Conservation (phyloP, 225 moss, liverwort and hornwort genomes). For the Antitrichia curtipendula region DNA sequence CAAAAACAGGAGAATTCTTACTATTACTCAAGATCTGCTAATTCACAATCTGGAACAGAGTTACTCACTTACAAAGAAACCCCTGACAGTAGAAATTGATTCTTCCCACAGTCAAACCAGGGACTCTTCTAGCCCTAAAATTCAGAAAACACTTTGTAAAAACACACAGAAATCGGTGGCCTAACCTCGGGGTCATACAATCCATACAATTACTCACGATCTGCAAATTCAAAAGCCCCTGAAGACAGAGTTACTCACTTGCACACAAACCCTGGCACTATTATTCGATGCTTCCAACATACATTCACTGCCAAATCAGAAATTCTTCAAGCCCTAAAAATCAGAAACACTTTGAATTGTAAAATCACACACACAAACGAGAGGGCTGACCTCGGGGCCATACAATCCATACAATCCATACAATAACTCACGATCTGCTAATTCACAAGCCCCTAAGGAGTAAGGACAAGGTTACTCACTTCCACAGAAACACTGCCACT, state of each 20-base stretch:
- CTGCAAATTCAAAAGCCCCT: background rate
- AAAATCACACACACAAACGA: background rate
- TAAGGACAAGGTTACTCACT: background rate
- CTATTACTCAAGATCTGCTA: background rate
- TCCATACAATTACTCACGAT: background rate
- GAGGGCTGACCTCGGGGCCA: slow-evolving; percentile 32
- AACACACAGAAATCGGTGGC: background rate
- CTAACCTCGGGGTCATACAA: slow-evolving; percentile 24
- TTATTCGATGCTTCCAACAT: background rate
- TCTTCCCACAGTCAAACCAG: background rate
- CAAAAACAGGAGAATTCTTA: background rate
- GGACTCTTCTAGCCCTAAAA: background rate
- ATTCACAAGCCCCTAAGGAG: background rate
- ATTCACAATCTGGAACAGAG: background rate
- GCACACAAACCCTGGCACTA: background rate
- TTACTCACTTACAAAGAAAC: background rate
- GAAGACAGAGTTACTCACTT: background rate
- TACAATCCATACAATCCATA: background rate
- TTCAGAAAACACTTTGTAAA: background rate
- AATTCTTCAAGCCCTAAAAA: background rate
- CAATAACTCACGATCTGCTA: background rate
- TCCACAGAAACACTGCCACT: background rate
- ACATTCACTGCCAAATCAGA: background rate
- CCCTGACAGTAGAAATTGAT: background rate
- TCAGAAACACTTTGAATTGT: background rate